Percentiles rank a stretch among this genome's conserved stretches.
Conservation (phyloP, 192 early-diverging fungal genomes). For the Coemansia sp. region DNA sequence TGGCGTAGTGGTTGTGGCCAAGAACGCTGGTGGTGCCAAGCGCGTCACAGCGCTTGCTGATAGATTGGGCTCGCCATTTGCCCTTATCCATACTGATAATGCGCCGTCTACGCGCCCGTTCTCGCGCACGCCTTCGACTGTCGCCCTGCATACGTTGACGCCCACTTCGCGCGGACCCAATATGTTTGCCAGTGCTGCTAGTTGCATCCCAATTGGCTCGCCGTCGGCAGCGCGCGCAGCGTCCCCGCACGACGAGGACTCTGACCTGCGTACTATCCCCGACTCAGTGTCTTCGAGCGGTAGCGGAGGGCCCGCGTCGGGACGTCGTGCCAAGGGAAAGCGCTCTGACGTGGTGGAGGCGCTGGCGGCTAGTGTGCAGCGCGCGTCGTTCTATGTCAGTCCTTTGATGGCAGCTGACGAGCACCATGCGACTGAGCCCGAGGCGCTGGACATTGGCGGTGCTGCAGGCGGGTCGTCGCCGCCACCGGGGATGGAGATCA, state of each 20-base stretch:
- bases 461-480: slow-evolving; percentile 23
- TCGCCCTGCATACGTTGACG: slow-evolving; percentile 57
- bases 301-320: background rate
- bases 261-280: slow-evolving; percentile 38
- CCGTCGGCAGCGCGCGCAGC: slow-evolving; percentile 27
- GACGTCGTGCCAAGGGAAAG: background rate
- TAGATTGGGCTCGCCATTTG: slow-evolving; percentile 90
- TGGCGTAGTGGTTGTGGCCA: slow-evolving; percentile 82
- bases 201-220: slow-evolving; percentile 36
- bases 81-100: slow-evolving; percentile 91
- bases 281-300: slow-evolving; percentile 5
- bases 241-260: slow-evolving; percentile 35
- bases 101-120: slow-evolving; percentile 58
- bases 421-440: slow-evolving; percentile 47
- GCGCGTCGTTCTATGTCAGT: slow-evolving; percentile 55
- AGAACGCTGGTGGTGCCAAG: slow-evolving; percentile 96
- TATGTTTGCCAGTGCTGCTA: slow-evolving; percentile 53
- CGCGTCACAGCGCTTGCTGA: slow-evolving; percentile 95
- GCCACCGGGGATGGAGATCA: slow-evolving; percentile 45
- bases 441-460: slow-evolving; percentile 44
- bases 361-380: slow-evolving; percentile 22
- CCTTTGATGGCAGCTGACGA: slow-evolving; percentile 41
- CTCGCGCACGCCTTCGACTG: slow-evolving; percentile 57
- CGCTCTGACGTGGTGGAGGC: slow-evolving; percentile 19
- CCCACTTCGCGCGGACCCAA: slow-evolving; percentile 52